Evolutionary conservation across 352 stramenopile species (phyloP).

Genomic region (Globisporangium camurandrum): DNA sequence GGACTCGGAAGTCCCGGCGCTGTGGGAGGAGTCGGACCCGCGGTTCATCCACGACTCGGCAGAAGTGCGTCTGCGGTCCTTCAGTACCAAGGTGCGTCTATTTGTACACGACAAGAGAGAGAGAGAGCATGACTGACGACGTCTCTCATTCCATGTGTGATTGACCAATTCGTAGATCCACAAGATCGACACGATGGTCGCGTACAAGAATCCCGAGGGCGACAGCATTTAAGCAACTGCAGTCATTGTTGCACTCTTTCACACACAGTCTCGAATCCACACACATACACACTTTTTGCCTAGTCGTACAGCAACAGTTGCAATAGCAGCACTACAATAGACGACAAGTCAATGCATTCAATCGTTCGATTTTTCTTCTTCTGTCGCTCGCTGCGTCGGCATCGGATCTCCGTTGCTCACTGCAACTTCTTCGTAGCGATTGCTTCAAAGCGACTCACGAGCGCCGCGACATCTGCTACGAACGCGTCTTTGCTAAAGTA

Average conservation of each 20-base stretch:
- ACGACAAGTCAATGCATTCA: no score
- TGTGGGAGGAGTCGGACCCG: conserved; percentile 98
- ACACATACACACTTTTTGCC: no score
- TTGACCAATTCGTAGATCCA: conserved; percentile 77
- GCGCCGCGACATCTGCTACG: conserved; percentile 48
- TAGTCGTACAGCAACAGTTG: no score
- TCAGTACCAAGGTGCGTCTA: conserved; percentile 91
- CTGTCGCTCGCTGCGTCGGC: conserved; percentile 3
- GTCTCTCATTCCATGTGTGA: conserved; percentile 12
- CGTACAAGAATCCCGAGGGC: conserved; percentile 91
- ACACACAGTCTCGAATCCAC: no score
- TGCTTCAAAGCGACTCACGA: conserved; percentile 65
- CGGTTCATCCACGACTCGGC: conserved; percentile 96
- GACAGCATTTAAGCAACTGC: conserved; percentile 46
- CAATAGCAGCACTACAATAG: no score
- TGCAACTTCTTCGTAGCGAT: conserved; percentile 55
- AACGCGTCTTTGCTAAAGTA: conserved; percentile 80
- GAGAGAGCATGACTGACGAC: neutral
- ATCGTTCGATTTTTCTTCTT: no score
- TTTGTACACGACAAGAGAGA: no score
- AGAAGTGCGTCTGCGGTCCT: conserved; percentile 97
- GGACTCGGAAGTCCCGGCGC: conserved; percentile 89
- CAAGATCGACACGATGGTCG: conserved; percentile 97
- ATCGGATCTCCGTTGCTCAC: conserved; percentile 32
- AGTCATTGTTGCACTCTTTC: conserved; percentile 4